Conservation (phyloP, 192 early-diverging fungal species). For the Umbelopsis sp. region DNA sequence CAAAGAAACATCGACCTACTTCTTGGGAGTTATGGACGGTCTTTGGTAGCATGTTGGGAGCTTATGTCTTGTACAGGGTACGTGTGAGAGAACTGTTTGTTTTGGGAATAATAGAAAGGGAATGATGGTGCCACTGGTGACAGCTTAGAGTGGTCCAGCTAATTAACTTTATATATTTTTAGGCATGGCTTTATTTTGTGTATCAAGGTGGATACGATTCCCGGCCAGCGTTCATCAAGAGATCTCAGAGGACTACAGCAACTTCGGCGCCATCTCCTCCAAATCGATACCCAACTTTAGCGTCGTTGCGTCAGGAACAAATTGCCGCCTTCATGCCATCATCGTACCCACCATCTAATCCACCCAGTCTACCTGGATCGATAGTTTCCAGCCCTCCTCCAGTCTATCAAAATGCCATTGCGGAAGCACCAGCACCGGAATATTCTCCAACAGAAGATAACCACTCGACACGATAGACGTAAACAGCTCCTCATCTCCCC, state of each 20-base stretch:
- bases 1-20: neutral
- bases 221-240: neutral
- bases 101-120: too few species aligned
- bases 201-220: conserved; percentile 14
- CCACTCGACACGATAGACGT: too few species aligned
- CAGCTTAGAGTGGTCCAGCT: neutral
- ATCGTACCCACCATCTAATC: neutral
- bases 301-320: conserved; percentile 6
- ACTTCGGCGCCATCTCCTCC: neutral
- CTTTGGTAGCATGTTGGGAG: conserved; percentile 7
- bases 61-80: conserved; percentile 7
- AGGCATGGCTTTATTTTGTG: conserved; percentile 17
- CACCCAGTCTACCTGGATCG: neutral
- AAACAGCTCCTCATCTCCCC: too few species aligned
- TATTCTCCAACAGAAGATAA: neutral
- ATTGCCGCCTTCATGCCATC: conserved; percentile 15
- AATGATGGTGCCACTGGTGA: neutral
- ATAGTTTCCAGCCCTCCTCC: neutral
- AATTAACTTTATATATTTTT: neutral
- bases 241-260: neutral
- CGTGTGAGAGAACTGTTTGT: neutral
- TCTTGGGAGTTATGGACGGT: neutral
- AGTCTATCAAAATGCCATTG: conserved; percentile 11
- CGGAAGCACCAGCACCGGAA: neutral
- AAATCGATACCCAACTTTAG: conserved; percentile 6